Conservation (phyloP, 129 eudicot species). For the Arctium minus region DNA sequence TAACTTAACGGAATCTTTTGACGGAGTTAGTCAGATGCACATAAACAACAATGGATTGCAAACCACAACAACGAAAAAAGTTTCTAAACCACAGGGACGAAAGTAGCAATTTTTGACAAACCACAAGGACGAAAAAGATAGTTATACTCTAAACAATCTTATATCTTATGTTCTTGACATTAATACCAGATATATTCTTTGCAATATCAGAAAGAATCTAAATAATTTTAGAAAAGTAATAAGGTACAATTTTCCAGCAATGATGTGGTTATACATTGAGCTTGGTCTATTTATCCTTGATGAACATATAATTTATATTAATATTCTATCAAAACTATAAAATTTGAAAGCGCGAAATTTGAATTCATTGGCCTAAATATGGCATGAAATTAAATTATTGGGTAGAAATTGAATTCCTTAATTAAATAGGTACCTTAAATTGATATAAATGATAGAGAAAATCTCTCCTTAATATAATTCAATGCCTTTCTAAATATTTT, state of each 20-base stretch:
- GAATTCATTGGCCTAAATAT: conserved; percentile 1
- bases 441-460: conserved; percentile 3
- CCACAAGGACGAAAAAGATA: neutral
- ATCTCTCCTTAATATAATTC: conserved; percentile 17
- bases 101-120: neutral
- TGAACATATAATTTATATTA: neutral
- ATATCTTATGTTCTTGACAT: neutral
- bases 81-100: neutral
- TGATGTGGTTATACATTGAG: neutral
- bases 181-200: neutral
- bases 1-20: neutral
- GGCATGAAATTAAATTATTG: conserved; percentile 1
- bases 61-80: neutral
- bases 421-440: neutral
- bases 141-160: neutral
- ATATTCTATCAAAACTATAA: neutral
- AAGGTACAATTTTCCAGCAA: neutral
- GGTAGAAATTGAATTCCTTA: conserved; percentile 2
- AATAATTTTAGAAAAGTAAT: neutral
- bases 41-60: neutral
- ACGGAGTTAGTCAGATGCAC: neutral
- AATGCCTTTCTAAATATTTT: conserved; percentile 30
- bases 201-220: neutral
- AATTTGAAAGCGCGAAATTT: neutral
- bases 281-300: neutral